Conservation (phyloP, 257 asterid genomes). For the Nemophila menziesii region DNA sequence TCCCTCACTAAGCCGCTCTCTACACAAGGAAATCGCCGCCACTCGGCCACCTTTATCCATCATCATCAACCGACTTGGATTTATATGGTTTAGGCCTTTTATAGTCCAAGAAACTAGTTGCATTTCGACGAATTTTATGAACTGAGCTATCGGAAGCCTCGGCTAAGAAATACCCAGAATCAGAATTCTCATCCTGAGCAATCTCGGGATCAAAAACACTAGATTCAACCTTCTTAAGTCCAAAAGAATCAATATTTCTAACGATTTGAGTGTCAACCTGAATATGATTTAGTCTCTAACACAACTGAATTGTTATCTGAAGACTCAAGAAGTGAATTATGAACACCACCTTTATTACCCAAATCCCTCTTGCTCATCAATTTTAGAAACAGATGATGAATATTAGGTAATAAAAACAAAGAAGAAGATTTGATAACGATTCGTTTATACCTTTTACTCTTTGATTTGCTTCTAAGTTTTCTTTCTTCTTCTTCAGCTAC, state of each 20-base stretch:
- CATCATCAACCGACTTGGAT: no score
- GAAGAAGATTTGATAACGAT: slow-evolving; percentile 29
- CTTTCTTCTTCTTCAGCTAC: slow-evolving; percentile 49
- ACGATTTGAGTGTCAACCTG: slow-evolving; percentile 39
- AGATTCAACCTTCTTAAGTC: slow-evolving; percentile 23
- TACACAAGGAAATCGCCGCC: no score
- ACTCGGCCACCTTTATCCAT: no score
- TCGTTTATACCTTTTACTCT: slow-evolving; percentile 38
- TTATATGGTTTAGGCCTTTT: slow-evolving; percentile 18
- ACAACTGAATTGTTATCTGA: slow-evolving; percentile 82
- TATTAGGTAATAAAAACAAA: slow-evolving; percentile 30
- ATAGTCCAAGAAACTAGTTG: slow-evolving; percentile 12
- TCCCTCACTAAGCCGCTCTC: no score
- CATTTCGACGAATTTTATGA: slow-evolving; percentile 24
- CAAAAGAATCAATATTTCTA: no score
- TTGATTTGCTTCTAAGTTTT: slow-evolving; percentile 33
- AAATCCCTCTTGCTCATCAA: slow-evolving; percentile 75
- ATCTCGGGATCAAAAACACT: slow-evolving; percentile 23
- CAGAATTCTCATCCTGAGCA: slow-evolving; percentile 45
- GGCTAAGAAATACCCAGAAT: slow-evolving; percentile 82
- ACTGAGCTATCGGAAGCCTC: slow-evolving; percentile 61
- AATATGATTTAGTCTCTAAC: slow-evolving; percentile 65
- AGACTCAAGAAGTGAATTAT: slow-evolving; percentile 69
- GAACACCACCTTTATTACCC: slow-evolving; percentile 39
- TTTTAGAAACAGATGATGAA: slow-evolving; percentile 60